phyloP scores from a whole-genome alignment of 2,329 filamentous ascomycete species.

The Scytalidium lignicola region DNA sequence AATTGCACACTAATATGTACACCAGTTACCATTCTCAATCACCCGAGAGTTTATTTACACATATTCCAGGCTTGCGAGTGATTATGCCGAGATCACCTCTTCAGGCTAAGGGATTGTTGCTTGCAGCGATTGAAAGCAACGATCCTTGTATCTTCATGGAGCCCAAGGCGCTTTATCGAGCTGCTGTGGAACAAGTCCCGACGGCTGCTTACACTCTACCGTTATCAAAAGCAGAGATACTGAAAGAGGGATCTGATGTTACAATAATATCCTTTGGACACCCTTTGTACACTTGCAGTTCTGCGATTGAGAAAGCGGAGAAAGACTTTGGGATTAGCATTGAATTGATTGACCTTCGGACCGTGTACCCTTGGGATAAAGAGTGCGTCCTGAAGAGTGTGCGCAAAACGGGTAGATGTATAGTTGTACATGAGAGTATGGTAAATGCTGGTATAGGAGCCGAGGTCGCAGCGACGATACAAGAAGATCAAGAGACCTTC shows the following conservation, averaged over 20 bases:
- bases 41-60: slow-evolving; percentile 65
- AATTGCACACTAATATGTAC: slow-evolving; percentile 5
- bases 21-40: slow-evolving; percentile 64
- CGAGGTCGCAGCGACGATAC: slow-evolving; percentile 66
- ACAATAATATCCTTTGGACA: slow-evolving; percentile 68
- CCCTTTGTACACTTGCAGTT: slow-evolving; percentile 62
- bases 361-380: slow-evolving; percentile 70
- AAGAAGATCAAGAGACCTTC: slow-evolving; percentile 58
- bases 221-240: slow-evolving; percentile 62
- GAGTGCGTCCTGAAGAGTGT: slow-evolving; percentile 61
- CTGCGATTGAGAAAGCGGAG: slow-evolving; percentile 62
- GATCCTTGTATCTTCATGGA: slow-evolving; percentile 74
- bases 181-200: slow-evolving; percentile 68
- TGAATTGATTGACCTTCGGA: slow-evolving; percentile 66
- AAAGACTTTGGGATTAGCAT: slow-evolving; percentile 60
- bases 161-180: slow-evolving; percentile 68
- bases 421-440: slow-evolving; percentile 73
- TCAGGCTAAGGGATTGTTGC: slow-evolving; percentile 66
- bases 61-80: slow-evolving; percentile 64
- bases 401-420: slow-evolving; percentile 62
- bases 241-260: slow-evolving; percentile 61
- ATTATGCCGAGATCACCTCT: slow-evolving; percentile 65
- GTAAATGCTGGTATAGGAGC: slow-evolving; percentile 68
- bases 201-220: slow-evolving; percentile 62
- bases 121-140: slow-evolving; percentile 56